Base-by-base conservation (phyloP, 495 filamentous ascomycete genomes). In the Chaetomium cochliodes region DNA sequence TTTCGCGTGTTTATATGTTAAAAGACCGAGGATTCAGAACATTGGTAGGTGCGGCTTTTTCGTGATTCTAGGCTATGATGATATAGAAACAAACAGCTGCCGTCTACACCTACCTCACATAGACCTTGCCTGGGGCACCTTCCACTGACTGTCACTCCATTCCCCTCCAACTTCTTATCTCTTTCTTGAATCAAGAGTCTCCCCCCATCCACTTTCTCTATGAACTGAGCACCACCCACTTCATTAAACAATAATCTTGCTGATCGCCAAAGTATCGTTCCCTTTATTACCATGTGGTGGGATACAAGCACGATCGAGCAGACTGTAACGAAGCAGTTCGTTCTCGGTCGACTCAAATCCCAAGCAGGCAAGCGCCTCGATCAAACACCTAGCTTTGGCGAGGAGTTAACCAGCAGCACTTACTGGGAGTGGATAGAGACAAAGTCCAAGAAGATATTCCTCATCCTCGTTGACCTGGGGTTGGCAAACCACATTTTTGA, bases 371-470 rank as follows among this genome's bases (percentile, higher is more conserved):
- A 83, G 37, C 82, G 82, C 28, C 79, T 97, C 18, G 87, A 94
- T 70, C 79, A 82, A 52, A 86, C 87, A 0, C 77, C 93, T 42
- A 83, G 83, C 20, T 96, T 94, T 77, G 92, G 92, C n/a, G 92
- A 93, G 70, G 90, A 88, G 15, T 75, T 97, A 67, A 97, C 92
- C 2, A 90, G 92, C 69, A 88, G 91, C 67, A 96, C 92, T 1
- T 98, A 97, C 71, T 87, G 91, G 76, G 93, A 97, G 68, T 96
- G 91, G 90, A 96, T 98, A 64, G 79, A 96, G 57, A 78, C 88
- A 65, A 89, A 88, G 68, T 88, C 91, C 5, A 88, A 85, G 66
- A 84, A 87, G 61, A 83, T 96, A 59, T 98, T 96, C 67, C 82
- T 98, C 39, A 90, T 92, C 39, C 82, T 97, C 39, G 81, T 87